These are phyloP conservation scores for Lachnellula subtilissima DNA, from an alignment of 2,329 filamentous ascomycete genomes.

Conservation along the genomic window DNA sequence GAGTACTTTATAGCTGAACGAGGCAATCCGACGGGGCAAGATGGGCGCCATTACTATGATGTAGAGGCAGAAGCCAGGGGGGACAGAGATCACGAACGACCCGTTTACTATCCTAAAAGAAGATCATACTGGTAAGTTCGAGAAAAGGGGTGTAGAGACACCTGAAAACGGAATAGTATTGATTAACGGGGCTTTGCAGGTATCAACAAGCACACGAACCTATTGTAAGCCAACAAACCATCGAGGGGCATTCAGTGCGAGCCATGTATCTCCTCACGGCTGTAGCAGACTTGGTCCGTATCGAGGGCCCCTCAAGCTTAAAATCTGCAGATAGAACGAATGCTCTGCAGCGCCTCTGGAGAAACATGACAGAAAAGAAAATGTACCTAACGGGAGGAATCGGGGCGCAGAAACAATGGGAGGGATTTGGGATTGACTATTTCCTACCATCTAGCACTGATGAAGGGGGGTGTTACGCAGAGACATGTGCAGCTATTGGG, in stretches of 20 bases:
- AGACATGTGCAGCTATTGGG: slow-evolving; percentile 57
- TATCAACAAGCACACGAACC: slow-evolving; percentile 55
- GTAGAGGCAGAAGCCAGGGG: slow-evolving; percentile 47
- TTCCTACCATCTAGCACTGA: slow-evolving; percentile 55
- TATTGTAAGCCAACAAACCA: slow-evolving; percentile 46
- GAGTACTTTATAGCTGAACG: slow-evolving; percentile 54
- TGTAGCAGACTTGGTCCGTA: slow-evolving; percentile 48
- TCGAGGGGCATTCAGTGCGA: slow-evolving; percentile 57
- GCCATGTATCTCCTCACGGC: slow-evolving; percentile 57
- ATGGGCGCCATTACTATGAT: slow-evolving; percentile 50
- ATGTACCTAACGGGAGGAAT: slow-evolving; percentile 61
- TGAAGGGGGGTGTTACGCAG: slow-evolving; percentile 58
- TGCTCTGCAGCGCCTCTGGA: slow-evolving; percentile 48
- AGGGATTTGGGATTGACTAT: slow-evolving; percentile 56
- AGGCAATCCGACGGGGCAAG: slow-evolving; percentile 46
- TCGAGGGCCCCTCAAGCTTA: slow-evolving; percentile 24
- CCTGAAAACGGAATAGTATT: background rate
- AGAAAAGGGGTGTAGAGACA: background rate
- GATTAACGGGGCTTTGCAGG: slow-evolving; percentile 44
- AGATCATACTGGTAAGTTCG: slow-evolving; percentile 34
- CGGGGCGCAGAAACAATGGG: slow-evolving; percentile 52
- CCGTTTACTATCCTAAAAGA: slow-evolving; percentile 42
- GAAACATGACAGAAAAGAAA: slow-evolving; percentile 56
- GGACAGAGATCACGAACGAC: slow-evolving; percentile 43
- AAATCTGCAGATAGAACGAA: slow-evolving; percentile 1